A percentile compares a stretch with the other conserved stretches of the same genome.
These are phyloP conservation scores for Myxozyma mucilagina DNA, from an alignment of 805 yeast genomes.

Conservation along the genomic window DNA sequence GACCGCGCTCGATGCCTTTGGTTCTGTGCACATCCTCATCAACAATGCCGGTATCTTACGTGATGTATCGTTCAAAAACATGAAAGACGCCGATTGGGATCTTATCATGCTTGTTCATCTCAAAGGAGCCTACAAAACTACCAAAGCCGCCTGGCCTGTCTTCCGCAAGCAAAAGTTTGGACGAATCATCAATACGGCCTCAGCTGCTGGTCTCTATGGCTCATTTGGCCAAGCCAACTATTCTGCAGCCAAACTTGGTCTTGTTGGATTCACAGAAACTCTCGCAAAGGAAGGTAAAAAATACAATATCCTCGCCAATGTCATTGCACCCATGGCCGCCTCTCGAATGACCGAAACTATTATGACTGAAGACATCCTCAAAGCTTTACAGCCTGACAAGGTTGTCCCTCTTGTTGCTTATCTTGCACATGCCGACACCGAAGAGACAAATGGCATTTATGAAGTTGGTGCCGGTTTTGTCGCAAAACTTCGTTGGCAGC, in stretches of 20 bases:
- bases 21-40: slow-evolving; percentile 82
- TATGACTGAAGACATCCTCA: slow-evolving; percentile 80
- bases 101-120: slow-evolving; percentile 84
- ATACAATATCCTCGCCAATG: slow-evolving; percentile 79
- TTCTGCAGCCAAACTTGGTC: slow-evolving; percentile 87
- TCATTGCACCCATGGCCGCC: slow-evolving; percentile 92
- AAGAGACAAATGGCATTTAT: slow-evolving; percentile 71
- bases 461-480: slow-evolving; percentile 95
- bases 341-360: slow-evolving; percentile 94
- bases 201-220: slow-evolving; percentile 96
- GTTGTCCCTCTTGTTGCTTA: slow-evolving; percentile 89
- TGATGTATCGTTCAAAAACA: slow-evolving; percentile 82
- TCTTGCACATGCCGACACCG: slow-evolving; percentile 64
- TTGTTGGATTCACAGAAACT: slow-evolving; percentile 90
- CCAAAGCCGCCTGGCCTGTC: slow-evolving; percentile 90
- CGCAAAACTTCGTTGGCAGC: slow-evolving; percentile 92
- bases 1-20: slow-evolving; percentile 83
- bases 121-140: slow-evolving; percentile 81
- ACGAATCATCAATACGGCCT: slow-evolving; percentile 87
- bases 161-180: slow-evolving; percentile 84
- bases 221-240: slow-evolving; percentile 96
- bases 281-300: slow-evolving; percentile 90
- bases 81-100: slow-evolving; percentile 77
- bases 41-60: slow-evolving; percentile 95
- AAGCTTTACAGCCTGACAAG: slow-evolving; percentile 79